phyloP scores from a whole-genome alignment of 306 rosid genomes.

The Citrullus colocynthis region DNA sequence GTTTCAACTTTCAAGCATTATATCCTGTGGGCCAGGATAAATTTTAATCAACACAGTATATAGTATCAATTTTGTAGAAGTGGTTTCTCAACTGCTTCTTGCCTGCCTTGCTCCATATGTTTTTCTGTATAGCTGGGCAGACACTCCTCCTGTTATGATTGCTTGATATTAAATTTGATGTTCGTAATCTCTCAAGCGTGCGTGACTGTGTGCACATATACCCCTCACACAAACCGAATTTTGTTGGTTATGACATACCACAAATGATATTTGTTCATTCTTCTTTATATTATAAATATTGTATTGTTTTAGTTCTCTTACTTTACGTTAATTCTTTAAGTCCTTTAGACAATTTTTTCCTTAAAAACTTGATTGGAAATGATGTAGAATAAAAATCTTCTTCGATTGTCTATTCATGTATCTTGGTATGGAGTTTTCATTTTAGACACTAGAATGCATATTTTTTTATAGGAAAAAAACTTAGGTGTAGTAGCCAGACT shows the following conservation, averaged over 20 bases:
- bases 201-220: background rate
- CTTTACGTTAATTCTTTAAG: background rate
- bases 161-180: background rate
- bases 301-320: background rate
- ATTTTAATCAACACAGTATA: background rate
- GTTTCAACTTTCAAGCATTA: constrained; percentile 1
- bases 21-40: background rate
- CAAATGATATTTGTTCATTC: background rate
- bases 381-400: background rate
- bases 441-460: background rate
- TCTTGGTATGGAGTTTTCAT: background rate
- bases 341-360: background rate
- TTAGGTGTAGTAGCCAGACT: no score
- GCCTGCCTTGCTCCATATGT: background rate
- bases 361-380: background rate
- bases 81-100: background rate
- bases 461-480: no score
- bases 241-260: background rate
- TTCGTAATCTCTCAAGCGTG: background rate
- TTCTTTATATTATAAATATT: background rate
- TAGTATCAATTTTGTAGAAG: background rate
- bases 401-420: no score
- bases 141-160: background rate
- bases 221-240: background rate
- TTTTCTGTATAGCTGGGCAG: background rate